Evolutionary conservation across 2,329 filamentous ascomycete genomes (phyloP).

Genomic region (Paracoccidioides brasiliensis): DNA sequence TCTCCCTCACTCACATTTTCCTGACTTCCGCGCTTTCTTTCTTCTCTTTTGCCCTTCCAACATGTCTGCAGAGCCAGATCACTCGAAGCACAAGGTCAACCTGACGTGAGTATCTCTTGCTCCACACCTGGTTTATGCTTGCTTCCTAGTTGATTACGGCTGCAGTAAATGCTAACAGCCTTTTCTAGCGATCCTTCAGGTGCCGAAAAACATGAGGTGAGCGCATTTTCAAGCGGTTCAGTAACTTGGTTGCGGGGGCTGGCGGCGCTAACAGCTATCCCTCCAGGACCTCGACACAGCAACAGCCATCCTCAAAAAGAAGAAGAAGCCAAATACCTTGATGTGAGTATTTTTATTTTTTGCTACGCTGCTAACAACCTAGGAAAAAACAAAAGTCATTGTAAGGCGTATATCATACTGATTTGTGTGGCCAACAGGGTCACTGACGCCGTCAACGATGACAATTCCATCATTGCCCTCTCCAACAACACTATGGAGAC

Average conservation of each 20-base stretch:
- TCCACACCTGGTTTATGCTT: constrained; percentile 9
- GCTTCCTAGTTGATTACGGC: not conserved
- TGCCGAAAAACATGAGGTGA: constrained; percentile 71
- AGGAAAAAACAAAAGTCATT: not conserved
- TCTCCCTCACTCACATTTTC: constrained; percentile 6
- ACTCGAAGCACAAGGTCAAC: constrained; percentile 71
- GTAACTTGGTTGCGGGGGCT: constrained; percentile 15
- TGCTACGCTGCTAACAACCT: not conserved
- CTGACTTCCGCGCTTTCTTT: not conserved
- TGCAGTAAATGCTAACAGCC: constrained; percentile 27
- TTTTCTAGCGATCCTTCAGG: constrained; percentile 67
- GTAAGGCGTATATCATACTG: constrained; percentile 13
- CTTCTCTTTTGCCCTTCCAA: constrained; percentile 29
- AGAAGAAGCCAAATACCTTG: constrained; percentile 99
- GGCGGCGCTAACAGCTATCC: constrained; percentile 11
- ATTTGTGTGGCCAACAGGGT: constrained; percentile 49
- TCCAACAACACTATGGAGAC: constrained; percentile 99
- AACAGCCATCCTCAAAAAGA: constrained; percentile 98
- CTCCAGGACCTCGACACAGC: constrained; percentile 72
- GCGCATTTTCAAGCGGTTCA: constrained; percentile 20
- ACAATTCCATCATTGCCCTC: constrained; percentile 97
- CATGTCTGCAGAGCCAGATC: constrained; percentile 58
- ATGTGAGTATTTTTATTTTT: constrained; percentile 52
- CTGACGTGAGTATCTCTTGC: constrained; percentile 49
- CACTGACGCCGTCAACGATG: constrained; percentile 96